Evolutionary conservation across 2,329 filamentous ascomycete genomes (phyloP), one percentile per base, ranked within the genome.

Genomic region (Neonectria coccinea): DNA sequence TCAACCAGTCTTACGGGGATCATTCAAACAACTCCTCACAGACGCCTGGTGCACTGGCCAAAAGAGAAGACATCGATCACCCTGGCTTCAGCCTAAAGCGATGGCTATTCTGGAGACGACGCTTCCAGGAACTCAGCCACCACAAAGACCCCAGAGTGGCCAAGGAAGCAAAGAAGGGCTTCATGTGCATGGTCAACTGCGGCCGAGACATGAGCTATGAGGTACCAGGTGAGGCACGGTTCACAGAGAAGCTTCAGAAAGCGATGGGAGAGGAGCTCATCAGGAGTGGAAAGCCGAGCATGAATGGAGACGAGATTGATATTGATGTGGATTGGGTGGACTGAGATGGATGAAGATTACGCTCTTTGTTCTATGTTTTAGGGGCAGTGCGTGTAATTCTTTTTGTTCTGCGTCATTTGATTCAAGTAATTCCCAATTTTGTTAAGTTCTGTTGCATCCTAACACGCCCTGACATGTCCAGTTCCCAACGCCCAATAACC

Each of bases 101-200:
- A 11, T 65, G 62, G 64, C 9, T 66, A 16, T 31, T 50, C 47
- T 50, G 47, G 47, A 29, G 47, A 50, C 47, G 27, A 9, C 47
- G 47, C 16, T 18, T 50, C 7, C 47, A 50, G 16, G 9, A 50
- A 16, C 47, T 50, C 25, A 50, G 47, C 10, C 47, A 50, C 9
- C 9, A 11, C 3, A 4, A 14, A 11, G 47, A 50, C 18, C 18
- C 10, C 2, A 29, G 9, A n/a, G 27, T 50, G 7, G 47, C 47
- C 25, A 31, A 50, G 47, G 25, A 31, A 4, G 47, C 27, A 1
- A 31, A 50, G 3, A 16, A 50, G 6, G 47, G 47, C 8, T 50
- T 50, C 16, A 31, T 50, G 25, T 5, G 9, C 25, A 50, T 50
- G 47, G 18, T 50, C 16, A 31, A 22, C 47, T 31, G 16, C 4